Conservation (phyloP, 1,284 basidiomycete species). For the Leccinum brunneo-olivaceum region DNA sequence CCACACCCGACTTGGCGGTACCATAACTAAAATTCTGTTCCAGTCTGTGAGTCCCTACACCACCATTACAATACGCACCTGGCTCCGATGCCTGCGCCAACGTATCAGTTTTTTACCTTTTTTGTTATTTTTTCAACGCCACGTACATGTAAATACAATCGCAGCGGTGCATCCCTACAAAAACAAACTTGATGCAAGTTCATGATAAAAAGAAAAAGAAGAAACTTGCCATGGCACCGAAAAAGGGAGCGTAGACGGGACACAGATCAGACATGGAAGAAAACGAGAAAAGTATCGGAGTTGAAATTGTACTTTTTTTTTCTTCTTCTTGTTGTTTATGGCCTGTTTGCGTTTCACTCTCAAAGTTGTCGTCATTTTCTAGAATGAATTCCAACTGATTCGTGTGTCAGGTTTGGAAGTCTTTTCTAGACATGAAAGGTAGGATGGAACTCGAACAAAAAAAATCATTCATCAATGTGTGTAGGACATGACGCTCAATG, state of each 20-base stretch:
- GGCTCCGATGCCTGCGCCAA: constrained; percentile 27
- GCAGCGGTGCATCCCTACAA: constrained; percentile 88
- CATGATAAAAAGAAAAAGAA: neutral
- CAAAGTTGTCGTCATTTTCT: too few species aligned
- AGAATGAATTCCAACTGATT: too few species aligned
- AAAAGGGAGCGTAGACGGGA: constrained; percentile 95
- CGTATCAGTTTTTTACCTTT: too few species aligned
- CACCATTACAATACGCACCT: constrained; percentile 19
- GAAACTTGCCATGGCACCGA: constrained; percentile 87
- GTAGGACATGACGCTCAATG: constrained; percentile 72
- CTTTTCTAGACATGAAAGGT: constrained; percentile 73
- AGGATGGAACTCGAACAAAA: constrained; percentile 6
- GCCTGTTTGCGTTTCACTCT: constrained; percentile 65
- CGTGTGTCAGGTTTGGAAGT: constrained; percentile 63
- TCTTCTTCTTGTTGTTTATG: constrained; percentile 31
- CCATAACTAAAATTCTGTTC: constrained; percentile 59
- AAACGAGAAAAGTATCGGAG: neutral
- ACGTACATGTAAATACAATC: constrained; percentile 97
- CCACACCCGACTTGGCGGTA: constrained; percentile 98
- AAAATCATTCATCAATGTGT: constrained; percentile 4
- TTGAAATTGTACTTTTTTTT: neutral
- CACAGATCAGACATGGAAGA: constrained; percentile 76
- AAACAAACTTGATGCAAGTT: constrained; percentile 8
- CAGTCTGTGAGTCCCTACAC: neutral
- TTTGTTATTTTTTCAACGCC: too few species aligned